phyloP scores from a whole-genome alignment of 768 basidiomycete species.

The Multifurca ochricompacta region DNA sequence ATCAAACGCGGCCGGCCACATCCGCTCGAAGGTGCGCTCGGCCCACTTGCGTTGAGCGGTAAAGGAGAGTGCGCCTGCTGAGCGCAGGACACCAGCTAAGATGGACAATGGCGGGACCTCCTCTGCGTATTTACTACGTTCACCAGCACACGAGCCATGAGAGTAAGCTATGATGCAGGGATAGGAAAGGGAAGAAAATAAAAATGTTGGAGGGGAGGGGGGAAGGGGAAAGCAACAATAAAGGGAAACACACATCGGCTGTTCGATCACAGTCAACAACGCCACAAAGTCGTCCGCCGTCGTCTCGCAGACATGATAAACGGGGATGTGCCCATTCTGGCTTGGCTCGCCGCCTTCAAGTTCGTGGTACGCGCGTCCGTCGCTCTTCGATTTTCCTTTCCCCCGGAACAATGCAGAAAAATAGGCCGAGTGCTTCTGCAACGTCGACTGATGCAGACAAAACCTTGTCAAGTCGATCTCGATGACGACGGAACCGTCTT shows the following conservation, averaged over 20 bases:
- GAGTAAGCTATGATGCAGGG: not conserved
- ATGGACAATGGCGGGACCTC: constrained; percentile 25
- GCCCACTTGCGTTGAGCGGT: constrained; percentile 26
- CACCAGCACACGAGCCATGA: not conserved
- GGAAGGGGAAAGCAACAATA: not conserved
- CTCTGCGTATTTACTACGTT: constrained; percentile 24
- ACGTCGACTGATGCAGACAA: constrained; percentile 31
- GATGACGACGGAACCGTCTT: constrained; percentile 32
- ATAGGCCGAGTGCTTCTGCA: constrained; percentile 28
- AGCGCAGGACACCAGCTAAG: constrained; percentile 31
- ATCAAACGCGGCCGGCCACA: constrained; percentile 28
- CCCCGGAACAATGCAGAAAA: constrained; percentile 27
- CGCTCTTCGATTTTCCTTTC: not conserved
- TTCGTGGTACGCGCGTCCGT: not conserved
- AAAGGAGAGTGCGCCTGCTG: constrained; percentile 31
- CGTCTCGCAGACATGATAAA: constrained; percentile 24
- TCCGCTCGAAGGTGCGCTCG: constrained; percentile 25
- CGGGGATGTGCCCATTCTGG: constrained; percentile 10
- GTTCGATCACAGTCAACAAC: constrained; percentile 29
- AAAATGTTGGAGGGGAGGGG: no score
- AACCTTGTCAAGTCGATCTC: constrained; percentile 31
- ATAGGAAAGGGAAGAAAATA: not conserved
- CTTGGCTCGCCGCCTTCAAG: not conserved
- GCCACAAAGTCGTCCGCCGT: constrained; percentile 29
- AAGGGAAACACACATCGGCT: constrained; percentile 27